These are phyloP conservation scores for Teunomyces kruisii DNA, from an alignment of 805 yeast genomes.

Conservation along the genomic window DNA sequence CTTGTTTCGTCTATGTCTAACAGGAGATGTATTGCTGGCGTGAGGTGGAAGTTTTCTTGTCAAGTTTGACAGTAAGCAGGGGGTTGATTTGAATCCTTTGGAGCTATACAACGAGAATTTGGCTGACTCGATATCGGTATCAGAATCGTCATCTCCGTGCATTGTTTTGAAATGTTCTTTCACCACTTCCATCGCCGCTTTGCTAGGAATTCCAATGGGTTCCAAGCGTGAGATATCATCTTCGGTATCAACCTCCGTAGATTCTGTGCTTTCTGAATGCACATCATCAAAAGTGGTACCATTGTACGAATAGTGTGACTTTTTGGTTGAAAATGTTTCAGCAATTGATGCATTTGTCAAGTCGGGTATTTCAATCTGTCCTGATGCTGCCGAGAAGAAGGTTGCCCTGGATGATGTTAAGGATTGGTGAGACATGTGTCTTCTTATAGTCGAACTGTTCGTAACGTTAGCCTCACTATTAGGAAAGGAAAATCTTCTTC, in stretches of 20 bases:
- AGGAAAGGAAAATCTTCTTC: conserved; percentile 39
- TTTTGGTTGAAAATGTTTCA: conserved; percentile 10
- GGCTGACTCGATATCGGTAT: conserved; percentile 31
- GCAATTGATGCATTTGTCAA: conserved; percentile 21
- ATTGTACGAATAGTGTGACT: conserved; percentile 13
- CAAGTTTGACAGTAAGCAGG: conserved; percentile 13
- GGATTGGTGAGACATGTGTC: neutral
- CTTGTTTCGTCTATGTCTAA: conserved; percentile 38
- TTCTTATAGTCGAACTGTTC: conserved; percentile 17
- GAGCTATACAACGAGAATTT: conserved; percentile 16
- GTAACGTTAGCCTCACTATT: conserved; percentile 34
- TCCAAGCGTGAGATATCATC: conserved; percentile 18
- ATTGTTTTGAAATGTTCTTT: conserved; percentile 25
- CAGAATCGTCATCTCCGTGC: conserved; percentile 24
- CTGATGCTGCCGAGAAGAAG: conserved; percentile 14
- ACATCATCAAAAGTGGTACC: conserved; percentile 30
- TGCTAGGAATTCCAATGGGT: conserved; percentile 38
- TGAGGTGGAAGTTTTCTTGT: conserved; percentile 6
- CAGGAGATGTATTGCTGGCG: conserved; percentile 16
- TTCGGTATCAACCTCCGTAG: neutral
- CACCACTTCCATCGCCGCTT: conserved; percentile 28
- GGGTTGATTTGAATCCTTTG: conserved; percentile 20
- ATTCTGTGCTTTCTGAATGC: conserved; percentile 14
- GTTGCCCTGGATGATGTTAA: conserved; percentile 11
- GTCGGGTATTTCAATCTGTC: conserved; percentile 45